phyloP scores from a whole-genome alignment of 352 stramenopile genomes.

The Thraustochytrium aureum region DNA sequence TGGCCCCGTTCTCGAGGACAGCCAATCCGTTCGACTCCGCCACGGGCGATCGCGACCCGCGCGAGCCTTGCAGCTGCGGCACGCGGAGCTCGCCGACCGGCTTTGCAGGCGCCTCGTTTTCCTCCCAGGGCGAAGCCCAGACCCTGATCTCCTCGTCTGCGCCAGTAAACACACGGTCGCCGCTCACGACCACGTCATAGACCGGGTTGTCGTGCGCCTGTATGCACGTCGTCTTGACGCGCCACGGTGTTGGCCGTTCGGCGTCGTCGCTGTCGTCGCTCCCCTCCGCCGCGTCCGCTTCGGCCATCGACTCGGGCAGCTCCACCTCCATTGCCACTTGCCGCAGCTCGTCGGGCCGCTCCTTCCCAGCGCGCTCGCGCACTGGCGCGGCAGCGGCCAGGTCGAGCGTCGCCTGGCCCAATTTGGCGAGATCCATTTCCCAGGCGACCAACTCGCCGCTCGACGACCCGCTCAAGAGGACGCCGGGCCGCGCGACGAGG shows the following conservation, averaged over 20 bases:
- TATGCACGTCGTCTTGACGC: not conserved
- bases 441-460: conserved; percentile 38
- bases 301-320: no score
- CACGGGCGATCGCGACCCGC: conserved; percentile 29
- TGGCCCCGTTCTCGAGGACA: not conserved
- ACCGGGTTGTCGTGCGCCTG: conserved; percentile 16
- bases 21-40: conserved; percentile 46
- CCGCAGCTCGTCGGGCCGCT: no score
- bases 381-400: no score
- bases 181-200: not conserved
- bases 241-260: not conserved
- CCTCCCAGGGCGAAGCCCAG: conserved; percentile 3
- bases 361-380: not conserved
- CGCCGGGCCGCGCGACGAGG: not conserved
- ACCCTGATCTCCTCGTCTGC: conserved; percentile 48
- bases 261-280: not conserved
- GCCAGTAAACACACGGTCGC: conserved; percentile 16
- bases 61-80: conserved; percentile 24
- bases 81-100: conserved; percentile 21
- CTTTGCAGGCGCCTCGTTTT: not conserved
- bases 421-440: conserved; percentile 1
- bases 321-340: no score
- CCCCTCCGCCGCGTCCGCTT: not conserved
- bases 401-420: no score
- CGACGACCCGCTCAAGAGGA: conserved; percentile 17